Evolutionary conservation across 2,329 filamentous ascomycete genomes (phyloP).

Genomic region (Arthrobotrys musiformis): DNA sequence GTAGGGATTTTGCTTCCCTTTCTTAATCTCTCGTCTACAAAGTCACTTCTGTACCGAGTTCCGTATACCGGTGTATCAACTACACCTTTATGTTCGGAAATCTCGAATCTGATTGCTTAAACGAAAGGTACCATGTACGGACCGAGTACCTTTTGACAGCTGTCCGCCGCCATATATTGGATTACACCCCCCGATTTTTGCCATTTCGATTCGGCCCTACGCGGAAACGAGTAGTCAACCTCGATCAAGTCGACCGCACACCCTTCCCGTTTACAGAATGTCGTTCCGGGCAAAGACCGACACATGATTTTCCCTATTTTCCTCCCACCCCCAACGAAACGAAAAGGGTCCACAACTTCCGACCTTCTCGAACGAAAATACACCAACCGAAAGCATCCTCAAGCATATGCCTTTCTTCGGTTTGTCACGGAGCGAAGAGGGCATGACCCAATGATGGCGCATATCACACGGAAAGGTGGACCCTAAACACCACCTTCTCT

Average conservation of each 20-base stretch:
- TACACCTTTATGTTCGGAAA: slow-evolving; percentile 8
- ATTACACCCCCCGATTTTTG: slow-evolving; percentile 10
- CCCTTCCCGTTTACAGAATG: slow-evolving; percentile 52
- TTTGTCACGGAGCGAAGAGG: slow-evolving; percentile 44
- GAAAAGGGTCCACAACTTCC: slow-evolving; percentile 22
- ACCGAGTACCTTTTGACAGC: slow-evolving; percentile 33
- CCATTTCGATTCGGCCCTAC: slow-evolving; percentile 43
- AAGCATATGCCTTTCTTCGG: slow-evolving; percentile 31
- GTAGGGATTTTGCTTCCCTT: neutral
- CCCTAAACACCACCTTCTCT: slow-evolving; percentile 26
- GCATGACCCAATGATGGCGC: slow-evolving; percentile 53
- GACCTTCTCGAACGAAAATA: slow-evolving; percentile 50
- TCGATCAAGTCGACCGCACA: slow-evolving; percentile 19
- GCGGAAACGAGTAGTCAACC: slow-evolving; percentile 23
- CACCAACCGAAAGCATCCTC: slow-evolving; percentile 42
- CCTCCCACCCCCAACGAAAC: neutral
- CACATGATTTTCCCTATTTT: slow-evolving; percentile 33
- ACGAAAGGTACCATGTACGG: slow-evolving; percentile 22
- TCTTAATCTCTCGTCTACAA: neutral
- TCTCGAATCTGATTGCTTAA: slow-evolving; percentile 1
- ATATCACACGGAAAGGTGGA: slow-evolving; percentile 42
- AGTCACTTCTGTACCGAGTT: neutral
- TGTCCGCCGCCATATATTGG: slow-evolving; percentile 36
- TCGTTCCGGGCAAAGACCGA: slow-evolving; percentile 52
- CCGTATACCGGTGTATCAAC: slow-evolving; percentile 14